Conservation (phyloP, 441 rosid genomes). For the Populus tomentosa region DNA sequence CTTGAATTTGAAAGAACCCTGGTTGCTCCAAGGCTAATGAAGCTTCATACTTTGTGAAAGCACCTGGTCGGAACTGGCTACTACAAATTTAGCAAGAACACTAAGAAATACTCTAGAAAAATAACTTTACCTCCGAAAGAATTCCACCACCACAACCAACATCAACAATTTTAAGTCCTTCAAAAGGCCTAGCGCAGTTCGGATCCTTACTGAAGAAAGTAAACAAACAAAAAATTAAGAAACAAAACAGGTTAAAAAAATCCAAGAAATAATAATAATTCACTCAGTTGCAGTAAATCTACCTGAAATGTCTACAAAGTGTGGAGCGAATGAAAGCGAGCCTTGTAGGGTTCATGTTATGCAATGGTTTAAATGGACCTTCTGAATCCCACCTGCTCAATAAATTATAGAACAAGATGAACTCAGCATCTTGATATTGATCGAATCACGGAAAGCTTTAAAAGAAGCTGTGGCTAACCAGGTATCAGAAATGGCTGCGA, state of each 20-base stretch:
- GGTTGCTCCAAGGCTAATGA: not conserved
- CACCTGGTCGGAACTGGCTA: not conserved
- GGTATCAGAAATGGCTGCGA: conserved; percentile 83
- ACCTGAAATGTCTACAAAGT: conserved; percentile 85
- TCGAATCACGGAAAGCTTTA: not conserved
- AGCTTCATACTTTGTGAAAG: not conserved
- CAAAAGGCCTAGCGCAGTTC: conserved; percentile 62
- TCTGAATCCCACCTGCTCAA: conserved; percentile 80
- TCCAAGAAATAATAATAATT: not conserved
- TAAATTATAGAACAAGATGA: not conserved
- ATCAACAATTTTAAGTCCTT: conserved; percentile 71
- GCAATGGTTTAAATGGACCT: conserved; percentile 89
- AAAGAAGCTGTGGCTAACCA: conserved; percentile 41
- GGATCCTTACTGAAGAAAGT: conserved; percentile 62
- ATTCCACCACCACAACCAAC: conserved; percentile 97
- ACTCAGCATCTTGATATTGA: not conserved
- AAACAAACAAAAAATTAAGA: conserved; percentile 1
- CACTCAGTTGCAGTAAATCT: not conserved
- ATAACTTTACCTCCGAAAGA: conserved; percentile 70
- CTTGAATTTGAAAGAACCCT: too few relatives aligned
- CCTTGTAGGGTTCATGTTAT: conserved; percentile 76
- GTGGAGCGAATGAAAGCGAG: conserved; percentile 87
- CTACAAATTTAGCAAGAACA: not conserved
- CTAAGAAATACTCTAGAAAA: not conserved
- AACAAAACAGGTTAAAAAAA: not conserved